These are phyloP conservation scores for Endotrypanum monterogeii DNA, from an alignment of 208 protist species.

Conservation along the genomic window DNA sequence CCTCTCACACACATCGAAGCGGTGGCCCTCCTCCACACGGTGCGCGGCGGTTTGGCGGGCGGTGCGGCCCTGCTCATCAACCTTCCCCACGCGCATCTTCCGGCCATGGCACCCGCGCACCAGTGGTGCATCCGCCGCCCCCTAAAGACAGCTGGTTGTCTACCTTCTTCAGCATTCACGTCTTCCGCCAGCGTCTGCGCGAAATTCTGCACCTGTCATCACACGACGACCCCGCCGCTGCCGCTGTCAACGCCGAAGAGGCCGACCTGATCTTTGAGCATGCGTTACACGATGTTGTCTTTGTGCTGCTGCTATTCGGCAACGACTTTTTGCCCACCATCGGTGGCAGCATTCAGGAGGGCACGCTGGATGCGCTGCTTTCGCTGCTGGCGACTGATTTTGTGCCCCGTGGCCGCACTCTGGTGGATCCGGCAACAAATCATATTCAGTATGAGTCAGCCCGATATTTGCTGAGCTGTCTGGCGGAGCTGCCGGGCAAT, in stretches of 20 bases:
- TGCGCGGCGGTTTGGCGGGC: slow-evolving; percentile 20
- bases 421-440: slow-evolving; percentile 77
- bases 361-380: slow-evolving; percentile 93
- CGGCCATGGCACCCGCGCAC: neutral
- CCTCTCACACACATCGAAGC: slow-evolving; percentile 12
- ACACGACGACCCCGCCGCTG: slow-evolving; percentile 6
- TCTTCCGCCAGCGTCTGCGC: slow-evolving; percentile 74
- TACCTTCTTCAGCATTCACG: slow-evolving; percentile 88
- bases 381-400: slow-evolving; percentile 79
- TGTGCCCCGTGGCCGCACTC: slow-evolving; percentile 63
- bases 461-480: slow-evolving; percentile 77
- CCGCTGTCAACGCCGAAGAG: slow-evolving; percentile 4
- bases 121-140: slow-evolving; percentile 2
- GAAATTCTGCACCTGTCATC: slow-evolving; percentile 35
- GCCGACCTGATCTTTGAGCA: slow-evolving; percentile 54
- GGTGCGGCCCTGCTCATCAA: slow-evolving; percentile 5
- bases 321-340: slow-evolving; percentile 99
- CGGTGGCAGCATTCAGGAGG: slow-evolving; percentile 94
- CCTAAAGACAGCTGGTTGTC: slow-evolving; percentile 71
- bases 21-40: slow-evolving; percentile 12
- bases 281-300: slow-evolving; percentile 96
- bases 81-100: neutral
- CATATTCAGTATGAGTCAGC: slow-evolving; percentile 74
- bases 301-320: slow-evolving; percentile 97
- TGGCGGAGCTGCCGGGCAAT: slow-evolving; percentile 65